Percentiles rank a stretch among this genome's conserved stretches.
Conservation (phyloP, 1,139 yeast species). For the Insectozyma bohioensis region DNA sequence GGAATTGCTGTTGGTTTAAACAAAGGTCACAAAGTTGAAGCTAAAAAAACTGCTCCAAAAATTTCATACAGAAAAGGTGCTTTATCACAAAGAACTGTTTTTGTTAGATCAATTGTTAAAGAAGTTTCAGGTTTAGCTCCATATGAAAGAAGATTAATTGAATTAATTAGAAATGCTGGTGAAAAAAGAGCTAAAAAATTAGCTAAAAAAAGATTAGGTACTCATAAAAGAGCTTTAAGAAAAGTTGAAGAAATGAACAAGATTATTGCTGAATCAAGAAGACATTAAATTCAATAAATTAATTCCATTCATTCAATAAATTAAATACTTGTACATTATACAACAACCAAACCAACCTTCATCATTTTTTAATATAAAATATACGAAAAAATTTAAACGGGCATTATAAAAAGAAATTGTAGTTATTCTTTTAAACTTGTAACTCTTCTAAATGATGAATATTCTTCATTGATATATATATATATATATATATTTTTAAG, state of each 20-base stretch:
- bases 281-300: slow-evolving; percentile 49
- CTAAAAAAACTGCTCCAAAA: slow-evolving; percentile 92
- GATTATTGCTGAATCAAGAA: slow-evolving; percentile 97
- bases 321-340: too few relatives aligned
- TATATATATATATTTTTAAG: too few relatives aligned
- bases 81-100: slow-evolving; percentile 90
- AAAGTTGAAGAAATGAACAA: slow-evolving; percentile 98
- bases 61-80: slow-evolving; percentile 97
- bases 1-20: slow-evolving; percentile 98
- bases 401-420: too few relatives aligned
- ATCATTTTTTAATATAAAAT: too few relatives aligned
- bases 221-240: slow-evolving; percentile 99
- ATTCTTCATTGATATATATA: too few relatives aligned
- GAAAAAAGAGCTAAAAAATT: slow-evolving; percentile 99
- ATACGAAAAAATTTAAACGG: too few relatives aligned
- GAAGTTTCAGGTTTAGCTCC: slow-evolving; percentile 99
- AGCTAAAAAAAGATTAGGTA: slow-evolving; percentile 99
- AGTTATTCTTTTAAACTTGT: too few relatives aligned
- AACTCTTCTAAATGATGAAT: too few relatives aligned
- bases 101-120: slow-evolving; percentile 92
- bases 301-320: too few relatives aligned
- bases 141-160: slow-evolving; percentile 99
- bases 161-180: slow-evolving; percentile 99
- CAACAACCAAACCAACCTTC: too few relatives aligned
- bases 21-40: slow-evolving; percentile 98